These are phyloP conservation scores for Mycena sanguinolenta DNA, from an alignment of 768 basidiomycete species.

Conservation along the genomic window DNA sequence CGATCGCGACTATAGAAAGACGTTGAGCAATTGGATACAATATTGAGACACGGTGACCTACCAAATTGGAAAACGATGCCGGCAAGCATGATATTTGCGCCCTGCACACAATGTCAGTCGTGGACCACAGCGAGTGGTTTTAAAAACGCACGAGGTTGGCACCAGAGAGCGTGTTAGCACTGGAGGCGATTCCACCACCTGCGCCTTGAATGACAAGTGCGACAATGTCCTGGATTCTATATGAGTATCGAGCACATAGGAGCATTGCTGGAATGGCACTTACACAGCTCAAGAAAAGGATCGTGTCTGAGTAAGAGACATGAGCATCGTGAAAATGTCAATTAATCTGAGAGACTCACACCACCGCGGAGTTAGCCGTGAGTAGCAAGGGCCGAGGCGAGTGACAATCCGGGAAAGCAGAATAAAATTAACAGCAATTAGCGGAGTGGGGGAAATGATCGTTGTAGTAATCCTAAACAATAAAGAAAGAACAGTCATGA, in stretches of 20 bases:
- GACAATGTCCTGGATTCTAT: constrained; percentile 4
- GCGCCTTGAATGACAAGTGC: constrained; percentile 20
- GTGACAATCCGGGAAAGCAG: too few relatives aligned
- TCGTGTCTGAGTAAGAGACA: constrained; percentile 46
- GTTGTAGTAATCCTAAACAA: too few relatives aligned
- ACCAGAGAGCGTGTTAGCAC: neutral
- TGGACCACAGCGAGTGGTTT: neutral
- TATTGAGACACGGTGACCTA: constrained; percentile 36
- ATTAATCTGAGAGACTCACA: too few relatives aligned
- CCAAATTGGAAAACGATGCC: constrained; percentile 74
- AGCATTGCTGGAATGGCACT: constrained; percentile 16
- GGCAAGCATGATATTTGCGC: constrained; percentile 62
- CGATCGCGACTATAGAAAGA: constrained; percentile 54
- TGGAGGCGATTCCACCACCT: constrained; percentile 25
- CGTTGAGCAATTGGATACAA: constrained; percentile 37
- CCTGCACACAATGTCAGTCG: constrained; percentile 37
- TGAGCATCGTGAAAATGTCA: too few relatives aligned
- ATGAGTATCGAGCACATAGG: neutral
- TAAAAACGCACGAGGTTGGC: constrained; percentile 11
- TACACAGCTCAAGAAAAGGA: constrained; percentile 54
- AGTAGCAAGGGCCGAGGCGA: too few relatives aligned
- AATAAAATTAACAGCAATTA: too few relatives aligned
- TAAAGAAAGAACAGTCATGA: too few relatives aligned
- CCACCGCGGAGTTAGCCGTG: too few relatives aligned
- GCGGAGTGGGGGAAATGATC: too few relatives aligned